Percentiles rank a stretch among this genome's conserved stretches.
These are phyloP conservation scores for Nakazawaea holstii DNA, from an alignment of 805 yeast species.

Conservation along the genomic window DNA sequence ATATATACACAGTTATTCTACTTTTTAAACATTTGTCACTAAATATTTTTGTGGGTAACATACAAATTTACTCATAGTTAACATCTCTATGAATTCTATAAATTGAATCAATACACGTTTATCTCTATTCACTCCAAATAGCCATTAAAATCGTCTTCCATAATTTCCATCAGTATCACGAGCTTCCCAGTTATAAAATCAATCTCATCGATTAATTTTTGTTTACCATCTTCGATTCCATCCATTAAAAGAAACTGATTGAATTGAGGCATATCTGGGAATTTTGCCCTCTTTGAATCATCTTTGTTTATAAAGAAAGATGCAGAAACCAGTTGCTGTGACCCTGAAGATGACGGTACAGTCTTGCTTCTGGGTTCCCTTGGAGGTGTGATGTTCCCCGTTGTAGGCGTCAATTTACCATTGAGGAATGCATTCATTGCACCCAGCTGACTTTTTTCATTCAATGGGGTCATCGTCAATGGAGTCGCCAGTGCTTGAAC, in stretches of 20 bases:
- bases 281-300: not conserved
- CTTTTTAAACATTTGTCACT: too few species aligned
- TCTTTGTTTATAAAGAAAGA: slow-evolving; percentile 9
- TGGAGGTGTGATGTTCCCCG: slow-evolving; percentile 7
- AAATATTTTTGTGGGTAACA: too few species aligned
- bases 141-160: slow-evolving; percentile 24
- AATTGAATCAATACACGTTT: too few species aligned
- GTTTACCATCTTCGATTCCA: slow-evolving; percentile 12
- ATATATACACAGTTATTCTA: too few species aligned
- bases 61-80: too few species aligned
- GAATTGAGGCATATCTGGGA: slow-evolving; percentile 10
- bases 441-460: slow-evolving; percentile 41
- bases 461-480: slow-evolving; percentile 75
- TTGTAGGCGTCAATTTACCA: slow-evolving; percentile 10
- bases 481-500: slow-evolving; percentile 44
- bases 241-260: slow-evolving; percentile 11
- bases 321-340: slow-evolving; percentile 12
- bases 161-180: slow-evolving; percentile 19
- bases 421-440: slow-evolving; percentile 12
- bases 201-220: slow-evolving; percentile 22
- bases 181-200: slow-evolving; percentile 17
- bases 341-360: not conserved
- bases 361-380: slow-evolving; percentile 1
- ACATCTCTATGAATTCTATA: too few species aligned
- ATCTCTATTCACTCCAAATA: slow-evolving; percentile 15